Evolutionary conservation across 179 eudicot species (phyloP), one percentile per base, ranked within the genome.

Genomic region (Silene vulgaris): DNA sequence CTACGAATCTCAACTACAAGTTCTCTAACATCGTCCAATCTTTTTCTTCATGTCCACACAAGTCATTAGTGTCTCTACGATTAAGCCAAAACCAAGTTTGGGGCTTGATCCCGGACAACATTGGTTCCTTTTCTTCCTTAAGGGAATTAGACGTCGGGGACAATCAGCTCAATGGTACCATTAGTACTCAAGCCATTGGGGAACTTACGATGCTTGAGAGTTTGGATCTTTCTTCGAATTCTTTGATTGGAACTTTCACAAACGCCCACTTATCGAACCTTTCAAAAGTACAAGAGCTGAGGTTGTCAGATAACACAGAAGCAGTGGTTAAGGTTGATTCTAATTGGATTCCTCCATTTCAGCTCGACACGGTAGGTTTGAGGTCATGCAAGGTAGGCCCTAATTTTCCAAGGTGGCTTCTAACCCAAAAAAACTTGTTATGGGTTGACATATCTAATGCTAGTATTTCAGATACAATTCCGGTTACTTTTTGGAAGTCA

Each of bases 341-440:
- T 12, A 17, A 26, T 1, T 81, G 88, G 88, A 16, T 63, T 80
- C 85, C 83, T 43, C 80, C 80, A 19, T 82, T 84, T 43, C 80
- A 71, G 48, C 60, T 83, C 0, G 2, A 54, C 14, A 0, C 0
- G 0, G 16, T 85, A 28, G 0, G 0, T 0, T 13, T 82, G 30
- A 0, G 28, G 0, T 63, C 64, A 7, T 81, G 85, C 70, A 74
- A 48, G 40, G 28, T 85, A 11, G 90, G 89, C 0, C 88, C 90
- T 13, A 12, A 8, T 28, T 82, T 86, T 62, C 86, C 87, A 5
- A 75, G 23, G 1, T 84, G 86, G 89, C 56, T 86, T 78, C 20
- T 9, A 17, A 79, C 62, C 0, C 85, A 75, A 40, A 68, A 16
- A 13, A 26, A n/a, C 0, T 19, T 81, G 1, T 0, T 0, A 0